A percentile compares a stretch with the other conserved stretches of the same genome.
Conservation (phyloP, 768 basidiomycete genomes). For the Exidia glandulosa region DNA sequence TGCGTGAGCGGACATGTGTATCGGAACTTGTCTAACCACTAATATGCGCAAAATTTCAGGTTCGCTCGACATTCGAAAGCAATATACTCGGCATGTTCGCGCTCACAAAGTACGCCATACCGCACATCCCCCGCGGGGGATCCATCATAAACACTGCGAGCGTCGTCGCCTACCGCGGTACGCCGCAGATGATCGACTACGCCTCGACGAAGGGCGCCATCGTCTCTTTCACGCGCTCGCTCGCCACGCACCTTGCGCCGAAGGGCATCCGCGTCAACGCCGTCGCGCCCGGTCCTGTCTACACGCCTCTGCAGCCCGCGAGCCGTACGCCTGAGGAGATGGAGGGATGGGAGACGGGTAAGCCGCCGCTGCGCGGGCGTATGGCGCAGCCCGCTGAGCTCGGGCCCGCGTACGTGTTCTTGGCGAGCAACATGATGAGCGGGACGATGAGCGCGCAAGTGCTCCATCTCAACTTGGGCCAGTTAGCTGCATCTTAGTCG, state of each 20-base stretch:
- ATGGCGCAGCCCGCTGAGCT: slow-evolving; percentile 43
- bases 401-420: slow-evolving; percentile 42
- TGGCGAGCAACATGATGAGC: slow-evolving; percentile 21
- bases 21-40: too few species aligned
- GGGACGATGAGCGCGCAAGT: background rate
- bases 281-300: slow-evolving; percentile 42
- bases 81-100: slow-evolving; percentile 55
- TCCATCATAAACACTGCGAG: slow-evolving; percentile 53
- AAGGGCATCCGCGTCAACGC: slow-evolving; percentile 49
- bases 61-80: slow-evolving; percentile 39
- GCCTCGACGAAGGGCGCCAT: slow-evolving; percentile 53
- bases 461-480: background rate
- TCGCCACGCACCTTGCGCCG: slow-evolving; percentile 40
- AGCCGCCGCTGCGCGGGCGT: slow-evolving; percentile 34
- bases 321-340: slow-evolving; percentile 43
- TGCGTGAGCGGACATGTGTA: too few species aligned
- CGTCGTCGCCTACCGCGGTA: slow-evolving; percentile 39
- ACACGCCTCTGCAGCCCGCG: slow-evolving; percentile 48
- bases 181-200: slow-evolving; percentile 33
- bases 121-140: slow-evolving; percentile 46
- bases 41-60: slow-evolving; percentile 34
- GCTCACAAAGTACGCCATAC: slow-evolving; percentile 42
- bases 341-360: slow-evolving; percentile 40
- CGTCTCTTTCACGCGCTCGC: slow-evolving; percentile 42
- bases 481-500: background rate